Base-by-base conservation (phyloP, 1,139 yeast species). In the Saccharomyces uvarum region DNA sequence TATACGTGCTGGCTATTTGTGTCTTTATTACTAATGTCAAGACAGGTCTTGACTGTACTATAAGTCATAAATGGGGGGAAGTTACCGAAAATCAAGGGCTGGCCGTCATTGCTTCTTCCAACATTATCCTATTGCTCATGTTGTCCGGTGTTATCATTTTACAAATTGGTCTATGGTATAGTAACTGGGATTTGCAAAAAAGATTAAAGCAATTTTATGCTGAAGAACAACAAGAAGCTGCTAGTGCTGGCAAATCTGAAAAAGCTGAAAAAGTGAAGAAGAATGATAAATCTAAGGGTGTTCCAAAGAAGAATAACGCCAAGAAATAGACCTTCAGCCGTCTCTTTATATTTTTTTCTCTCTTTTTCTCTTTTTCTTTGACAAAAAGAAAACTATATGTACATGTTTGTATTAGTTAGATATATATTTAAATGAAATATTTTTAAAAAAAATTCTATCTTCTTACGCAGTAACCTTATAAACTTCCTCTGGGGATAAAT, bases 81-180 rank as follows among this genome's bases (percentile, higher is more conserved):
- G 96, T 93, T 53, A 89, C 88, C 65, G 82, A 80, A 70, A 76
- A 77, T 59, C 89, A 96, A 29, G 98, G 98, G 26, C 74, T 93
- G 64, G 88, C 88, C 62, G 97, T 93, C 48, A 82, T 93, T 70
- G 97, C 95, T 48, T 97, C 98, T 4, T 84, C 95, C 48, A 85
- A 86, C 71, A 80, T 87, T 50, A 86, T 93, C 77, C 77, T 88
- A 60, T 81, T 86, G 21, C 71, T 89, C 57, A 77, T 86, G 19
- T 76, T 91, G 55, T 67, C 82, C 29, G 98, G 97, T 58, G 88
- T 90, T 21, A 73, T 90, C 55, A 78, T 88, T 13, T 78, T 93
- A 62, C 98, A 93, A 75, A 83, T 80, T 52, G 98, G 98, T 26
- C 81, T 93, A 68, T 89, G 88, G 79, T 91, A 87, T 73, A 96